phyloP scores from a whole-genome alignment of 1,139 yeast genomes.

The Candida sojae region DNA sequence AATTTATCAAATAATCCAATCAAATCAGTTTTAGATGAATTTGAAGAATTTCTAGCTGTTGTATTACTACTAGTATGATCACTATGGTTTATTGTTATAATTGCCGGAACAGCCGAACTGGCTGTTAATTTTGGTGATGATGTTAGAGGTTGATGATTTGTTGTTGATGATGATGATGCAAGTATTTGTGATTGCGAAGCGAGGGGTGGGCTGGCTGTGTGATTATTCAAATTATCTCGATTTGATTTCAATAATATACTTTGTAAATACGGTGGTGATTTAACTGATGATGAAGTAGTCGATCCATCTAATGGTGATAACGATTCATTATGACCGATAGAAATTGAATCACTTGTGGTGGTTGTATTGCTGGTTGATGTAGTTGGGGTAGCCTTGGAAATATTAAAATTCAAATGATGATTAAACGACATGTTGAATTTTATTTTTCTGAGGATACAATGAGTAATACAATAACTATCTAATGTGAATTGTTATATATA shows the following conservation, averaged over 20 bases:
- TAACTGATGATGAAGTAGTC: slow-evolving; percentile 5
- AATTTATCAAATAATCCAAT: slow-evolving; percentile 44
- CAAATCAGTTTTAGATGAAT: slow-evolving; percentile 27
- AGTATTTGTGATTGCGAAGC: too few relatives aligned
- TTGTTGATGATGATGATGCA: not conserved
- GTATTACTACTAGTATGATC: not conserved
- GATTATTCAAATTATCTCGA: slow-evolving; percentile 5
- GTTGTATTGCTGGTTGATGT: slow-evolving; percentile 44
- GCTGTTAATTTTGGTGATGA: slow-evolving; percentile 12
- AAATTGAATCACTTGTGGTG: slow-evolving; percentile 18
- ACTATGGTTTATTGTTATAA: slow-evolving; percentile 23
- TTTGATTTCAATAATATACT: slow-evolving; percentile 18
- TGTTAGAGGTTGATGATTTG: slow-evolving; percentile 8
- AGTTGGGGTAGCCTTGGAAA: slow-evolving; percentile 45
- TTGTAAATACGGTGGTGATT: slow-evolving; percentile 23
- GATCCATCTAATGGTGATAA: not conserved
- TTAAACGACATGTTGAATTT: slow-evolving; percentile 29
- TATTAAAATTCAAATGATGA: slow-evolving; percentile 37
- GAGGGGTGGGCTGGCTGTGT: not conserved
- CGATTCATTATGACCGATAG: not conserved
- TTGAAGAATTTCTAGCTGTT: slow-evolving; percentile 3
- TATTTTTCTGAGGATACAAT: not conserved
- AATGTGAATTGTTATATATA: not conserved
- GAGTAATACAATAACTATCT: not conserved
- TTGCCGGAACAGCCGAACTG: slow-evolving; percentile 27